Percentiles rank a stretch among this genome's conserved stretches.
Conservation (phyloP, 2,329 filamentous ascomycete species). For the Talaromyces sp. region DNA sequence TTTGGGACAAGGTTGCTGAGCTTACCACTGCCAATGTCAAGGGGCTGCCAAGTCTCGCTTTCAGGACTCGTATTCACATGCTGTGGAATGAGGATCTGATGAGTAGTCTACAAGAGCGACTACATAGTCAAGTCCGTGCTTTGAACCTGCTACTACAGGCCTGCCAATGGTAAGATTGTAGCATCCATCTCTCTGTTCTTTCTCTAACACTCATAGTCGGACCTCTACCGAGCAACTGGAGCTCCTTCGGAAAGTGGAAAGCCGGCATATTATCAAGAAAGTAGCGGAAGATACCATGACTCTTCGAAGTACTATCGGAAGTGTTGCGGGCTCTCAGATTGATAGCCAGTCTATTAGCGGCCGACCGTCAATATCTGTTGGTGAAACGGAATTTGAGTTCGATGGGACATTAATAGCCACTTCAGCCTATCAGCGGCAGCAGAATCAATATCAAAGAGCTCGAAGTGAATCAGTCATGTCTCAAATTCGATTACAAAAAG, state of each 20-base stretch:
- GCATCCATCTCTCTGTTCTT: background rate
- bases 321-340: slow-evolving; percentile 26
- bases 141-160: slow-evolving; percentile 39
- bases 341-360: slow-evolving; percentile 27
- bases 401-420: slow-evolving; percentile 29
- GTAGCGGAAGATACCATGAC: slow-evolving; percentile 38
- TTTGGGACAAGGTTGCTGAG: slow-evolving; percentile 33
- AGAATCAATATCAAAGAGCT: slow-evolving; percentile 2
- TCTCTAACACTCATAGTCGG: slow-evolving; percentile 24
- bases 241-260: slow-evolving; percentile 32
- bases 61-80: slow-evolving; percentile 28
- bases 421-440: slow-evolving; percentile 25
- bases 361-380: slow-evolving; percentile 24
- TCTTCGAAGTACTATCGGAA: slow-evolving; percentile 27
- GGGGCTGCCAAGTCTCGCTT: slow-evolving; percentile 23
- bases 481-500: background rate
- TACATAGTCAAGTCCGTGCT: slow-evolving; percentile 37
- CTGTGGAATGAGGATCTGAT: slow-evolving; percentile 39
- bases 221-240: slow-evolving; percentile 35
- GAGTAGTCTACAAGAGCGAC: slow-evolving; percentile 33
- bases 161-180: slow-evolving; percentile 34
- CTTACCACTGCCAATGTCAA: slow-evolving; percentile 24
- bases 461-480: background rate
- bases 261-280: slow-evolving; percentile 33
- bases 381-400: slow-evolving; percentile 34